Evolutionary conservation across 176 grass and related monocot species (phyloP).

Genomic region (Echinochloa phyllopogon): DNA sequence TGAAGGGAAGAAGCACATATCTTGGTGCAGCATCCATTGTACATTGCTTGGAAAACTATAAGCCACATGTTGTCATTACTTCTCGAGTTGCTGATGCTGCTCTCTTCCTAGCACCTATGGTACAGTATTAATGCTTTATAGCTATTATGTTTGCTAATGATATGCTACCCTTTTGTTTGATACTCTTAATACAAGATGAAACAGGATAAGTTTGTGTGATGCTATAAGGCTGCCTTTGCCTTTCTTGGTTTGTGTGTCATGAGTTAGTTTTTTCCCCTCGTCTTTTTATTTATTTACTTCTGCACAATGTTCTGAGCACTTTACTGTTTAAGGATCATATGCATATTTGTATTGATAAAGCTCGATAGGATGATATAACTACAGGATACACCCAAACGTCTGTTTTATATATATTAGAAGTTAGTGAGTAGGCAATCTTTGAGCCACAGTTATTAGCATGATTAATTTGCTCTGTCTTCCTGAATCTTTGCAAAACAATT

Average conservation of each 20-base stretch:
- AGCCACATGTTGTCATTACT: constrained; percentile 90
- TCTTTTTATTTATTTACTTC: background rate
- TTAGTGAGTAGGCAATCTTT: background rate
- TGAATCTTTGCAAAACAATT: background rate
- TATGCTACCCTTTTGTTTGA: background rate
- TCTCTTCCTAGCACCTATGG: constrained; percentile 96
- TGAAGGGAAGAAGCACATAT: constrained; percentile 86
- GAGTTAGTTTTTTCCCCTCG: background rate
- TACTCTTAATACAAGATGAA: background rate
- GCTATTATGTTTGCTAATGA: constrained; percentile 23
- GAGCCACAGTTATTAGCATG: background rate
- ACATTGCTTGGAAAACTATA: constrained; percentile 78
- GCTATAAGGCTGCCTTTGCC: background rate
- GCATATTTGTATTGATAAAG: background rate
- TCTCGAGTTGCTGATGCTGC: constrained; percentile 96
- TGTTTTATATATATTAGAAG: constrained; percentile 15
- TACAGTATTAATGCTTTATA: constrained; percentile 32
- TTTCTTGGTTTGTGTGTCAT: background rate
- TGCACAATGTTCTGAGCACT: background rate
- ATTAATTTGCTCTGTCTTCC: background rate
- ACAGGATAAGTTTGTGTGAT: background rate
- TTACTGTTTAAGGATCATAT: background rate
- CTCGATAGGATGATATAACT: background rate
- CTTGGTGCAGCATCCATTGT: constrained; percentile 86
- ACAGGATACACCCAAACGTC: background rate